A percentile compares a stretch with the other conserved stretches of the same genome.
Evolutionary conservation across 2,329 filamentous ascomycete species (phyloP).

Genomic region (Lithohypha guttulata): DNA sequence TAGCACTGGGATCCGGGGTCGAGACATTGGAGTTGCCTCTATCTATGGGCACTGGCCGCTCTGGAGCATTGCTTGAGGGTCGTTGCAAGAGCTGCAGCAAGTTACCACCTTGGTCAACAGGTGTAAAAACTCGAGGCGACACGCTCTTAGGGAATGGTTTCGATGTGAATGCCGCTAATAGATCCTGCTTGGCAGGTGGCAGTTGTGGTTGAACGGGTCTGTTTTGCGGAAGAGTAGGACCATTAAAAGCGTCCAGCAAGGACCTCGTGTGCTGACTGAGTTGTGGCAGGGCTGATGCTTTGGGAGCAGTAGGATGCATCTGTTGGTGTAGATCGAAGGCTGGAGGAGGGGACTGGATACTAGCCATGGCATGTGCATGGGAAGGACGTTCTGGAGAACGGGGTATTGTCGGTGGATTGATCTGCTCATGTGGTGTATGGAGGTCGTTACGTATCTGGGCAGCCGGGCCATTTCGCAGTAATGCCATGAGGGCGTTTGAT

Average conservation of each 20-base stretch:
- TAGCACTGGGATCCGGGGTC: not conserved
- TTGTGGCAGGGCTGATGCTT: constrained; percentile 47
- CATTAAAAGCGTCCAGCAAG: constrained; percentile 48
- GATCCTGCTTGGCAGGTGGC: constrained; percentile 5
- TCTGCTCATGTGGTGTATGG: constrained; percentile 47
- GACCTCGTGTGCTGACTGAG: constrained; percentile 47
- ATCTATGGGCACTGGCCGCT: not conserved
- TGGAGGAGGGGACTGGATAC: constrained; percentile 6
- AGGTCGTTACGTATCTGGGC: constrained; percentile 26
- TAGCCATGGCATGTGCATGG: not conserved
- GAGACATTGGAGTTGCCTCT: not conserved
- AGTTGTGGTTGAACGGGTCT: not conserved
- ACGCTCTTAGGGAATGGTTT: not conserved
- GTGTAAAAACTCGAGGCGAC: not conserved
- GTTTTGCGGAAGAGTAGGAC: constrained; percentile 24
- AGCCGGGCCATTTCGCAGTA: constrained; percentile 38
- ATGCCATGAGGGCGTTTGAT: constrained; percentile 44
- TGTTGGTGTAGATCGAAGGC: constrained; percentile 4
- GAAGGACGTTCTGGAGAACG: not conserved
- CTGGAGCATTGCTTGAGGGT: not conserved
- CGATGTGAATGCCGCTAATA: constrained; percentile 4
- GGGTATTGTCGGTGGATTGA: constrained; percentile 40
- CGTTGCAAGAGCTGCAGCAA: constrained; percentile 2
- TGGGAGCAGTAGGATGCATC: constrained; percentile 35
- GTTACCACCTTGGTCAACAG: not conserved